Base-by-base conservation (phyloP, 495 filamentous ascomycete species). In the Podospora comata region DNA sequence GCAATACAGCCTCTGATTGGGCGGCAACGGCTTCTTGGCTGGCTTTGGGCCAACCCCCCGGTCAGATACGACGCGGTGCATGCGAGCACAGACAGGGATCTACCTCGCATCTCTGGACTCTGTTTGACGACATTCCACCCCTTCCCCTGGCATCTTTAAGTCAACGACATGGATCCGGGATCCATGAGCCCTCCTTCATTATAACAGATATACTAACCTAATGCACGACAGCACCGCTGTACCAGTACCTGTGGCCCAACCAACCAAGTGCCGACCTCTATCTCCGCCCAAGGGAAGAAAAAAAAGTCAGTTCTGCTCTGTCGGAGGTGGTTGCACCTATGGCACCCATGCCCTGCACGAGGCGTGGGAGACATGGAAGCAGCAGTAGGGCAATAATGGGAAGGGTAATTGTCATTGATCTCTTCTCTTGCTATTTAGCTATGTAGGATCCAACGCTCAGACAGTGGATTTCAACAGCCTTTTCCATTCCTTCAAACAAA, bases 81-180 rank as follows among this genome's bases (percentile, higher is more conserved):
- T 68, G 39, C 64, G 69, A 70, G 72, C 70, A 75, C 74, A 28
- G 74, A 78, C 76, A 74, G 68, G 71, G 76, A 75, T 78, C 73
- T 70, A 70, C 74, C 66, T 67, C 70, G 72, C 75, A 76, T 69
- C 59, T 55, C 44, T 68, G 65, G 65, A 67, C 72, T 57, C 67
- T 66, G 70, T 67, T 74, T 74, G 70, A 75, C 74, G 73, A 73
- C 73, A 74, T 70, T 65, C 69, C 65, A 72, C 68, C 56, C 70
- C 65, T 74, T 66, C 65, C 69, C 67, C 65, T 39, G 18, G 74
- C 68, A 65, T 64, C 58, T 66, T 73, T 71, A 75, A 75, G 63
- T 72, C 73, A 65, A 75, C 73, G 71, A 77, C 75, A 77, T 77
- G 75, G 75, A 77, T 74, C 73, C 61, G 64, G 71, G 71, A 70